Evolutionary conservation across 306 rosid species (phyloP).

Genomic region (Erythrophleum fordii): DNA sequence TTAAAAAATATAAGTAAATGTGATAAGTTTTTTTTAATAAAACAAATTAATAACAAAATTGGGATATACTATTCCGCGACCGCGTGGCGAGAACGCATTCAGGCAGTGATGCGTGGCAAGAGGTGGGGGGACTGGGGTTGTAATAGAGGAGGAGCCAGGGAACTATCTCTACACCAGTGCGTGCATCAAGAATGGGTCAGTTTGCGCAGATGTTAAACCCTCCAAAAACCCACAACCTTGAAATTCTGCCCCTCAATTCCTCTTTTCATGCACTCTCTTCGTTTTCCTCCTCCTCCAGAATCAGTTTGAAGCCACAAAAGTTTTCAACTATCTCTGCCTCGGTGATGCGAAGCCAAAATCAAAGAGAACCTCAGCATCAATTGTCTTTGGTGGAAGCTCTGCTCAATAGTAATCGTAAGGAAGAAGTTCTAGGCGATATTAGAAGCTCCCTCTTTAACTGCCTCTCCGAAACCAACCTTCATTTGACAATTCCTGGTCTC

Average conservation of each 20-base stretch:
- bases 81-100: too few species aligned
- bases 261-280: conserved; percentile 7
- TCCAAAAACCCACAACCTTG: conserved; percentile 57
- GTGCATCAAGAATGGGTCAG: conserved; percentile 36
- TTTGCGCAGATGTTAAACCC: conserved; percentile 60
- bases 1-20: too few species aligned
- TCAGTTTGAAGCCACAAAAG: conserved; percentile 38
- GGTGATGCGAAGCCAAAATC: conserved; percentile 44
- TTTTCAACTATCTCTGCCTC: conserved; percentile 46
- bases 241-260: conserved; percentile 17
- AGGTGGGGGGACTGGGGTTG: too few species aligned
- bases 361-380: conserved; percentile 35
- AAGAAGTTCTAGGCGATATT: conserved; percentile 52
- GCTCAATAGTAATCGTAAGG: conserved; percentile 52
- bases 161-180: background rate
- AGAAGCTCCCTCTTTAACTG: conserved; percentile 53
- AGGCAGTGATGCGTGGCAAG: too few species aligned
- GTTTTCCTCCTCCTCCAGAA: background rate
- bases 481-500: conserved; percentile 77
- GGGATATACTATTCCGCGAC: too few species aligned
- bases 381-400: conserved; percentile 52
- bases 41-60: too few species aligned
- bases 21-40: too few species aligned
- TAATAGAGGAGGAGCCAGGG: too few species aligned
- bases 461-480: conserved; percentile 84